Evolutionary conservation across 2,329 filamentous ascomycete genomes (phyloP), one percentile per base, ranked within the genome.

Genomic region (Epichloe uncinata): DNA sequence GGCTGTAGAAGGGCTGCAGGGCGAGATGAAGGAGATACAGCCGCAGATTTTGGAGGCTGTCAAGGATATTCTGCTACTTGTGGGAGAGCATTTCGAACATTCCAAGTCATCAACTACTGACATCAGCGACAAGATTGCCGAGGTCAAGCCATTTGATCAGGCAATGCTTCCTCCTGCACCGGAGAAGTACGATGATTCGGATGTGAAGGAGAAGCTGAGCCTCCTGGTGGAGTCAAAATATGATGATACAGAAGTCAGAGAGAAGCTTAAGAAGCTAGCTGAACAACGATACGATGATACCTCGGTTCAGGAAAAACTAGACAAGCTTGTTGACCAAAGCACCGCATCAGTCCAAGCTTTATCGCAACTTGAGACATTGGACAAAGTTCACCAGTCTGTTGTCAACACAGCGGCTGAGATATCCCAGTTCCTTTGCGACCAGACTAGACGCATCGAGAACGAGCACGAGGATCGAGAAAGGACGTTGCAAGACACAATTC

Each of bases 301-400:
- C 0, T 52, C 58, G 22, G 52, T 67, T 8, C 63, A 66, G 13
- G 62, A 67, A 51, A 70, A 70, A 54, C 65, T 70, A 8, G 65
- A 70, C 49, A 64, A 61, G 52, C 58, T 85, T 4, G 72, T 88
- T 40, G 78, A 77, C 47, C 80, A 86, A 60, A 80, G 77, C 34
- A 73, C 80, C 26, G 75, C 78, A 18, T 78, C 86, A 0, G 78
- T 78, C 47, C 82, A 87, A 60, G 81, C 85, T 1, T 78, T 87
- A 36, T 73, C 77, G 5, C 87, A 90, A 57, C 77, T 96, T 43
- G 84, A 85, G 54, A 86, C 87, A 22, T 77, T 98, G 5, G 88
- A 96, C 57, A 79, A 89, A 64, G 93, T 97, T 47, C 88, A 96
- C 60, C 77, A 85, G 55, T 86, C 95, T 57, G 88, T 98, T 50